phyloP scores from a whole-genome alignment of 176 grass and related monocot genomes.

The Triticum dicoccoides region DNA sequence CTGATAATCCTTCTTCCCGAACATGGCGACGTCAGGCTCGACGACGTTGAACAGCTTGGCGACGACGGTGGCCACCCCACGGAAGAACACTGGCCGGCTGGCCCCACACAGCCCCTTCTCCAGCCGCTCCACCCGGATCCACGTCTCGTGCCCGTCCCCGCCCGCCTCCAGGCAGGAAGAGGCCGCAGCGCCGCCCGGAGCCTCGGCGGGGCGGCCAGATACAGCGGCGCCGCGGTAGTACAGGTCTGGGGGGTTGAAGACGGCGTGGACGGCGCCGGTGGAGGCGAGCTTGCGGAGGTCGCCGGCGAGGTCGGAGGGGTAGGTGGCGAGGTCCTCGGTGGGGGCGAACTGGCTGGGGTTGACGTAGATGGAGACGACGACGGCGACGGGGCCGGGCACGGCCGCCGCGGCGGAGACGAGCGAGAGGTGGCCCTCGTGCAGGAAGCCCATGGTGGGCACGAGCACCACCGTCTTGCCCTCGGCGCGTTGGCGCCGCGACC shows the following conservation, averaged over 20 bases:
- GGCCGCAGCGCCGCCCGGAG: background rate
- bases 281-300: constrained; percentile 72
- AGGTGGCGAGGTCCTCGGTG: constrained; percentile 64
- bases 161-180: constrained; percentile 66
- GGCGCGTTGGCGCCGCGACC: constrained; percentile 51
- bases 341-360: constrained; percentile 86
- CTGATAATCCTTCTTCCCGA: constrained; percentile 99
- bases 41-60: constrained; percentile 82
- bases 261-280: constrained; percentile 49
- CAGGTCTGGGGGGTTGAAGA: constrained; percentile 66
- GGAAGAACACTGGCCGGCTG: constrained; percentile 78
- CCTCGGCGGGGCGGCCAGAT: no score
- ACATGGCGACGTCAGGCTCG: constrained; percentile 76
- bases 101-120: constrained; percentile 76
- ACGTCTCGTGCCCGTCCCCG: constrained; percentile 62
- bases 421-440: constrained; percentile 84
- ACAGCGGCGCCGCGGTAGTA: constrained; percentile 42
- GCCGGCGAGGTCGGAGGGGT: constrained; percentile 65
- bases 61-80: constrained; percentile 76
- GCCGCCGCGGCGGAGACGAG: constrained; percentile 48
- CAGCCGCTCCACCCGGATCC: constrained; percentile 77
- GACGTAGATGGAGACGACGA: constrained; percentile 86
- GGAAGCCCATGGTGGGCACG: constrained; percentile 95
- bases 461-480: constrained; percentile 61
- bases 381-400: constrained; percentile 36